Conservation (phyloP, 139 green algal genomes). For the Microglena sp. region DNA sequence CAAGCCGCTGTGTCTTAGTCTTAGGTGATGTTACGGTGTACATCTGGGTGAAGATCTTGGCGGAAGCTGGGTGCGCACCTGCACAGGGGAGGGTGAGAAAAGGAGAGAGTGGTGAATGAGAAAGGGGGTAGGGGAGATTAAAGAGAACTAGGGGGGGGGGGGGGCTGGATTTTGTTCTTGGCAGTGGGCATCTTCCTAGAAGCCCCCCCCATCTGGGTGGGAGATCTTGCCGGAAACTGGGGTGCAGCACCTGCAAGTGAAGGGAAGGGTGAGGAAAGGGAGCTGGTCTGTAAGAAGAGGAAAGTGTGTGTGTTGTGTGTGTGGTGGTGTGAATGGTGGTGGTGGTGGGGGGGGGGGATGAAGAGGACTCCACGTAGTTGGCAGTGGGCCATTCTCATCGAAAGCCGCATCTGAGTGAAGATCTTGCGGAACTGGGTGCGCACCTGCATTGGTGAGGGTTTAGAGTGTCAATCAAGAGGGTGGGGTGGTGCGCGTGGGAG, state of each 20-base stretch:
- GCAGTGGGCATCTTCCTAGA: conserved; percentile 69
- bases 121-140: too few relatives aligned
- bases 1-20: too few relatives aligned
- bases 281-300: not conserved
- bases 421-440: conserved; percentile 75
- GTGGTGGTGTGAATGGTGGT: too few relatives aligned
- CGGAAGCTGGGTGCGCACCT: conserved; percentile 63
- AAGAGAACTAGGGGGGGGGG: too few relatives aligned
- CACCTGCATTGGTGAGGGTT: conserved; percentile 16
- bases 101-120: too few relatives aligned
- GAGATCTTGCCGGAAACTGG: too few relatives aligned
- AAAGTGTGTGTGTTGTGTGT: too few relatives aligned
- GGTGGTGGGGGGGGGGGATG: too few relatives aligned
- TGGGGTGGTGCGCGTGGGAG: too few relatives aligned
- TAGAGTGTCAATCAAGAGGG: not conserved
- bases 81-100: not conserved
- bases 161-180: too few relatives aligned
- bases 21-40: conserved; percentile 72
- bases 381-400: conserved; percentile 66
- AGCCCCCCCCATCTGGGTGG: too few relatives aligned
- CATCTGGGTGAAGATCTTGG: conserved; percentile 80
- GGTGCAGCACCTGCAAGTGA: conserved; percentile 54
- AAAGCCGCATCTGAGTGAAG: conserved; percentile 79
- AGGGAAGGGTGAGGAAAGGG: not conserved
- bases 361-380: too few relatives aligned